Base-by-base conservation (phyloP, 148 eudicot genomes). In the Vaccinium darrowii region DNA sequence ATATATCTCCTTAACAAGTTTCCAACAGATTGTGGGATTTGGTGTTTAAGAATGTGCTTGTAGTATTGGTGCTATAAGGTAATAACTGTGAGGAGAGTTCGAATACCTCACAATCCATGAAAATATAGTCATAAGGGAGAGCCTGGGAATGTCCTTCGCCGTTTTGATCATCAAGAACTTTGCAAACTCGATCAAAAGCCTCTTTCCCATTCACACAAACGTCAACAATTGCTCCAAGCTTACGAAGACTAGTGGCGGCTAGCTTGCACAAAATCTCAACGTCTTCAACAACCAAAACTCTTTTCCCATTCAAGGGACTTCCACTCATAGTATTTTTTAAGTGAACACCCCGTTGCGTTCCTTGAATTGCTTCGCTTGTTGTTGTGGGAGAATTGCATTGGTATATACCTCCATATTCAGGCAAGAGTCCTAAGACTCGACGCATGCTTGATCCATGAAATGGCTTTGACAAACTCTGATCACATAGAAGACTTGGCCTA, bases 101-200 rank as follows among this genome's bases (percentile, higher is more conserved):
- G 21, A 57, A 4, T 36, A 83, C 85, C 80, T 83, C 71, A 39
- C 80, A 83, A 75, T 83, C 79, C 80, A 83, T 75, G 33, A 83
- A 75, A 19, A 83, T 74, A 23, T 74, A 83, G 16, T 83, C 79
- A 15, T 73, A 73, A 7, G 80, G 85, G 19, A 83, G 69, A 51
- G 80, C 79, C 30, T 21, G 51, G 47, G 33, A 73, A 10, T 54
- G 25, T 73, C 80, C 19, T 36, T 83, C 51, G 11, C 21, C 19
- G 8, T 27, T 52, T 72, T 30, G 84, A 14, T 73, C 80, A 73
- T 80, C 27, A 27, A 73, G 53, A 54, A 74, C 54, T 39, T 21
- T 54, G 71, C 85, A 83, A 13, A 83, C 65, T 21, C 6, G 65
- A 23, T 82, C 79, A 30, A 67, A 72, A 51, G 84, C 79, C 7